Evolutionary conservation across 2,329 filamentous ascomycete genomes (phyloP), one percentile per base, ranked within the genome.

Genomic region (Colletotrichum sojae): DNA sequence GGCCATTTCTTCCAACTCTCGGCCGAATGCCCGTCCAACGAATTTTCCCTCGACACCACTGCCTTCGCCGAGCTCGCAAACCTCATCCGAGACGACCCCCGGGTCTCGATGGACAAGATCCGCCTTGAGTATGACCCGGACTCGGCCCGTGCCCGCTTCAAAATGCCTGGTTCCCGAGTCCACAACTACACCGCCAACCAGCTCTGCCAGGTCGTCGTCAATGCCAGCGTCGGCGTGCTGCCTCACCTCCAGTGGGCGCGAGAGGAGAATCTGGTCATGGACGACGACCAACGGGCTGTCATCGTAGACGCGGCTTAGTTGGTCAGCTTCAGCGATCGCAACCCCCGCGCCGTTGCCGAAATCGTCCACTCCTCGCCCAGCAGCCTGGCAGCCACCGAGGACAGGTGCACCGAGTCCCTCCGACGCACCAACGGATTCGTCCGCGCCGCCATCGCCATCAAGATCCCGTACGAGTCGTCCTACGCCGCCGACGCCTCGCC

Each of bases 281-380:
- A 20, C 53, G 27, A 54, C 52, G 52, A 13, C 22, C 22, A 25
- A 20, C 27, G 16, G 52, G 31, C 27, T 39, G 27, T n/a, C 27
- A 39, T 54, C 52, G 27, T 18, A 15, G 53, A 56, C 18, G 53
- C 39, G 53, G 53, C 53, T 43, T 56, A 56, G 53, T 16, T 15
- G 25, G 53, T 43, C 36, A 43, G 18, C 39, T 22, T 43, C 36
- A 22, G 25, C 10, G 39, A 56, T 45, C 36, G 39, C 53, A 56
- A 43, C 53, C 53, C 53, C 16, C 53, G 53, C 39, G 53, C 45
- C 36, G n/a, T 56, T 25, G 53, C 53, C 39, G 53, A 56, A 56
- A 45, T 56, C 2, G 36, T 16, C 53, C 39, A 43, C 25, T 56
- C 53, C 53, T 25, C n/a, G 8, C 53, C 53, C 13, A 6, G 2